These are phyloP conservation scores for Pouteria glomerata DNA, from an alignment of 148 eudicot species.

Conservation along the genomic window DNA sequence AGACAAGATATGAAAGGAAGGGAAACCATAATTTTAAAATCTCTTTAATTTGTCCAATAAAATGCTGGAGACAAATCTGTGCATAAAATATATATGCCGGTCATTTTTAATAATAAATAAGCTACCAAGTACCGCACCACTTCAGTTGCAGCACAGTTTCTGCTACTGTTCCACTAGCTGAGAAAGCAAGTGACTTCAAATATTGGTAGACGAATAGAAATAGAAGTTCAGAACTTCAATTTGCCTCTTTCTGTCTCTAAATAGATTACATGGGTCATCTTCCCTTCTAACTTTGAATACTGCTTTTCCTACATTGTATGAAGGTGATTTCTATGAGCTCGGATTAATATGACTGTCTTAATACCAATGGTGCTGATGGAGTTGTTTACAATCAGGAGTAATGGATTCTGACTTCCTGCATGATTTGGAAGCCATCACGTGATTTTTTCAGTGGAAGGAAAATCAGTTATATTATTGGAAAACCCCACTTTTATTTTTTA, in stretches of 20 bases:
- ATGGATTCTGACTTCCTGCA: not conserved
- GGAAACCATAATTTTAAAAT: not conserved
- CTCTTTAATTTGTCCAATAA: not conserved
- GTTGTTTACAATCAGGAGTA: not conserved
- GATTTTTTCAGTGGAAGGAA: not conserved
- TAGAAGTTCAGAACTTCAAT: not conserved
- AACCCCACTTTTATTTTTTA: not conserved
- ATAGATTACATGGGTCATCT: not conserved
- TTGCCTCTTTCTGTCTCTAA: not conserved
- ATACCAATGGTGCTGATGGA: not conserved
- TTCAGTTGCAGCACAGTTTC: not conserved
- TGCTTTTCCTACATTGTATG: not conserved
- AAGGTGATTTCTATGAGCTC: not conserved
- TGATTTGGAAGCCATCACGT: not conserved
- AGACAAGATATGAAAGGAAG: not conserved
- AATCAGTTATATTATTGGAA: not conserved
- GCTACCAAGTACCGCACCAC: not conserved
- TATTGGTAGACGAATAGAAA: not conserved
- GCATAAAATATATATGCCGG: not conserved
- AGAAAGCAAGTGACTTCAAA: not conserved
- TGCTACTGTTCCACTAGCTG: not conserved
- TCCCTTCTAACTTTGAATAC: not conserved
- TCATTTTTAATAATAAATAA: not conserved
- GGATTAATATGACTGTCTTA: not conserved
- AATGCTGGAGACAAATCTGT: not conserved